Conservation (phyloP, 2,329 filamentous ascomycete genomes). For the Tolypocladium sp. region DNA sequence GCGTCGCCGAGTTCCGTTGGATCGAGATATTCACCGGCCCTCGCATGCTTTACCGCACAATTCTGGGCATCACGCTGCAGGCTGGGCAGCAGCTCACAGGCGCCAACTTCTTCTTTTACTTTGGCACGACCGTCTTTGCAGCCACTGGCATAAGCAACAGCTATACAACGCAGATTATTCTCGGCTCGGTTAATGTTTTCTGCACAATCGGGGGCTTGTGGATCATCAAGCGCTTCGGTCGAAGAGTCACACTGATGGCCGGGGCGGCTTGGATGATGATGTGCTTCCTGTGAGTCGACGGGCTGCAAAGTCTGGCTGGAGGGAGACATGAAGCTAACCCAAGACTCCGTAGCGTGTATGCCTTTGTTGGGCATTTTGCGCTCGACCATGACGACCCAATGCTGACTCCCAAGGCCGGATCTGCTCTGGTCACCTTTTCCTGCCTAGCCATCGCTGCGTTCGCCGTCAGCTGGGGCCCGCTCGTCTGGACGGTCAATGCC, state of each 20-base stretch:
- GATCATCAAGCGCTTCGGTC: constrained; percentile 56
- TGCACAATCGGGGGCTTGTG: constrained; percentile 58
- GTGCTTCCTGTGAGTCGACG: constrained; percentile 31
- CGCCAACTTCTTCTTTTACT: constrained; percentile 61
- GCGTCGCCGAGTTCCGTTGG: constrained; percentile 37
- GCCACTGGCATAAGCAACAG: constrained; percentile 56
- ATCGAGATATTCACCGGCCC: constrained; percentile 59
- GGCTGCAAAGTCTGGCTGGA: not conserved
- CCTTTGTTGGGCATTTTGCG: constrained; percentile 37
- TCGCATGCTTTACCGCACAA: constrained; percentile 54
- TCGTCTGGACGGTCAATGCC: constrained; percentile 57
- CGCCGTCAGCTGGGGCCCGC: constrained; percentile 61
- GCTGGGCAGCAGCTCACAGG: constrained; percentile 61
- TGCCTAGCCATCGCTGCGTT: constrained; percentile 60
- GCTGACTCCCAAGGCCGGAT: constrained; percentile 40
- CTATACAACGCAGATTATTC: constrained; percentile 60
- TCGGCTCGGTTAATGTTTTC: constrained; percentile 57
- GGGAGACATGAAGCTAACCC: not conserved
- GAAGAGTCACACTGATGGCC: constrained; percentile 51
- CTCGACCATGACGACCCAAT: constrained; percentile 30
- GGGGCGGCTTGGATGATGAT: constrained; percentile 54
- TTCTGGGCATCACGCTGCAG: constrained; percentile 54
- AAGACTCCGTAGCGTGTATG: constrained; percentile 25
- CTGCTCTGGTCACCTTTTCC: constrained; percentile 57
- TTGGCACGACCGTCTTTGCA: constrained; percentile 56